Base-by-base conservation (phyloP, 1,284 basidiomycete genomes). In the Ganoderma resinaceum region DNA sequence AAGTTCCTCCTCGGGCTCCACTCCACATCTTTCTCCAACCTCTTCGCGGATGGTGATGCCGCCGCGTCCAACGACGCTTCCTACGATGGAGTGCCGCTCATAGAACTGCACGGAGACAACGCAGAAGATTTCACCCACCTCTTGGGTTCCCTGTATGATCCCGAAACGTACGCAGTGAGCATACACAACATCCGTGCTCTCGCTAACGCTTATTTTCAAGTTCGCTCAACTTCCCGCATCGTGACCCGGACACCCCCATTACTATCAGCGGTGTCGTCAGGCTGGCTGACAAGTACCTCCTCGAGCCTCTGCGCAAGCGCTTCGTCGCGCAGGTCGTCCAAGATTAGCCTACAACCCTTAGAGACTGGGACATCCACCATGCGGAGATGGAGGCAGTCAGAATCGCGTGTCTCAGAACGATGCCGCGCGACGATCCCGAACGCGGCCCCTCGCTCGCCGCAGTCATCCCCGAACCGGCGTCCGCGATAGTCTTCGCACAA, bases 401-500 rank as follows among this genome's bases (percentile, higher is more conserved):
- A 4, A 3, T 5, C 26, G 49, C 40, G 40, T 5, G 14, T 9
- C 6, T 61, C 6, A 18, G 2, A 8, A 38, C 58, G 16, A 11
- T n/a, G 9, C 26, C 11, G 2, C 7, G 6, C 43, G n/a, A n/a
- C n/a, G 20, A n/a, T 0, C 0, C n/a, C 49, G 26, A 52, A 12
- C 26, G 26, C 43, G 52, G 18, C 23, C 18, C 49, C 20, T 23
- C 35, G 18, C 53, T 43, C 40, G 66, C 18, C 55, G 72, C 66
- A 49, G 42, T 38, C 49, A 67, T 71, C 61, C 73, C 73, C 35
- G 72, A 74, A 62, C 73, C 73, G 26, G 70, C 66, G 89, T 75
- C 90, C 89, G 82, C 87, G 65, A 88, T 92, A 77, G 83, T 87
- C 66, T 84, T 91, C 69, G 89, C 89, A 0, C 78, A 86, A 33